Evolutionary conservation across 2,329 filamentous ascomycete genomes (phyloP), one percentile per base, ranked within the genome.

Genomic region (Aureobasidium lini): DNA sequence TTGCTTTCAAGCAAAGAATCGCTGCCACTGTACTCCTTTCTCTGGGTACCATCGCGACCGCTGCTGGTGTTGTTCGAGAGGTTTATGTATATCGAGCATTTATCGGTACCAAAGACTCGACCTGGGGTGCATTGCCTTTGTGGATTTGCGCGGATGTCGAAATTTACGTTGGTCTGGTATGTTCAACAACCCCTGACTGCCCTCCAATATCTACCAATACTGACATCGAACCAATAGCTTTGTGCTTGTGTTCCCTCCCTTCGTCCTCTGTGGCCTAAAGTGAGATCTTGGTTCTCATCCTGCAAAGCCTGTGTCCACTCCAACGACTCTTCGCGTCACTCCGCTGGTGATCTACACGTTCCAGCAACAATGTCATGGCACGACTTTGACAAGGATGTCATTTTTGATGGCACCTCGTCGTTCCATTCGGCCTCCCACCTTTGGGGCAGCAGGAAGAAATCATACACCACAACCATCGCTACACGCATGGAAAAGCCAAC

Each of bases 71-170:
- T 8, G 66, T 77, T 1, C 63, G 76, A 11, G 77, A 74, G 6
- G 76, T 72, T 66, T 77, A 65, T 62, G 74, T 77, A 36, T 77
- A 74, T 63, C 69, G 72, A 54, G 70, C 69, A 15, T 63, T 78
- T 2, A 66, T 77, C 3, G 65, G 62, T 1, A 73, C 69, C 58
- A 76, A 73, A 60, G 76, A 79, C 56, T 67, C 69, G 57, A 76
- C 75, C 1, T 78, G 76, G 76, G 74, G 69, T 57, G 69, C 74
- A 7, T 76, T 76, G 65, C 73, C 74, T 13, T 65, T 78, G 0
- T 79, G 76, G 75, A 77, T 78, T 11, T 71, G 71, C 39, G 75
- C 76, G 2, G 72, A 74, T 0, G 71, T 78, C 2, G 76, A 79
- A 63, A 74, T 78, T 10, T 74, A 79, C 60, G 61, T 79, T 10